Base-by-base conservation (phyloP, 2,329 filamentous ascomycete genomes). In the Pezicula radicicola region DNA sequence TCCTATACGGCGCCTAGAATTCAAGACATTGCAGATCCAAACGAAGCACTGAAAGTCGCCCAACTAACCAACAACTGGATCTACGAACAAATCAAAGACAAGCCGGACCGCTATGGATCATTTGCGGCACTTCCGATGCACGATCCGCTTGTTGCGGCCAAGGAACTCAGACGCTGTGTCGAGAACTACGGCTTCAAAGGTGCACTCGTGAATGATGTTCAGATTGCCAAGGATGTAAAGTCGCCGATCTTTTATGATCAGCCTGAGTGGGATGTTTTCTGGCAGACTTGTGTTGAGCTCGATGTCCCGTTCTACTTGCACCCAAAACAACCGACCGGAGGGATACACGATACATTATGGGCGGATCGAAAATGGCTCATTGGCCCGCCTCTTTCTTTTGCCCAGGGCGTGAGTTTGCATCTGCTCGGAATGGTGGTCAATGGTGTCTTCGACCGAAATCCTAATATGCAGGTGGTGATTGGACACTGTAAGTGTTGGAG, bases 241-340 rank as follows among this genome's bases (percentile, higher is more conserved):
- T 75, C 76, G 21, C 79, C 83, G 72, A 70, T 86, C 63, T 87
- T 85, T 68, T 87, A 86, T 68, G 84, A 87, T 61, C 70, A 75
- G 8, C 72, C 77, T 0, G 75, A 79, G 54, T 88, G 78, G 74
- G 80, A 84, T 57, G 65, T 76, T 19, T 86, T 87, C 72, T 87
- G 83, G 83, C 62, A 72, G 12, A 77, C 75, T 0, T 74, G 77
- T 8, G 73, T 72, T 1, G 78, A 84, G 41, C 75, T 87, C 0
- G 79, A 85, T 52, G 82, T 85, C 0, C 83, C 83, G 0, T 74
- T 87, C 46, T 87, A 87, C 60, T 71, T 87, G 1, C 84, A 87
- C 64, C 84, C 68, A 65, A 36, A 78, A 46, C 76, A 78, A 56
- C 80, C 83, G 1, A 79, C 78, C 0, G 81, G 80, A 6, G 73